Base-by-base conservation (phyloP, 2,329 filamentous ascomycete species). In the Xylariales sp. region DNA sequence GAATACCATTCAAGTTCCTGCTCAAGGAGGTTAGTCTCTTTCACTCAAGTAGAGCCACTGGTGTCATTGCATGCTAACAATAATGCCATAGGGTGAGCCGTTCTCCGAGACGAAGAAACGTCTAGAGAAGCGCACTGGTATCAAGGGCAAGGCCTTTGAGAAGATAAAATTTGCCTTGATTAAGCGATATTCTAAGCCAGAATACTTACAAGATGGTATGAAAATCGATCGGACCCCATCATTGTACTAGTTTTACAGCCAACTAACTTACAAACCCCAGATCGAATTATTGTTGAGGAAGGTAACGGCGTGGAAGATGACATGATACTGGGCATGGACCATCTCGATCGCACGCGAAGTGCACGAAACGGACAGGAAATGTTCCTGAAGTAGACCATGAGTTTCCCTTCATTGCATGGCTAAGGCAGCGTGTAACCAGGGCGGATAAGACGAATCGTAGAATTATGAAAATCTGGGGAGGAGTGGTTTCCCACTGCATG, bases 111-210 rank as follows among this genome's bases (percentile, higher is more conserved):
- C 90, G 29, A 96, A 91, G 68, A 88, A 95, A 65, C 81, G 93
- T n/a, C 70, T 98, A 4, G 90, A 93, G 51, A 91, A 90, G 62
- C 77, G 91, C 42, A 95, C 88, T 1, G 90, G 90, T 18, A 83
- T 98, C 66, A 96, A 96, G 65, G 94, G 93, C 61, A 98, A 98
- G 72, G 88, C 88, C 48, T 90, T 98, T 50, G 91, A 98, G 63
- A 97, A 97, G 72, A 93, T 98, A 63, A 96, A 94, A 63, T 96
- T 98, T 69, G 86, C 89, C 6, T 65, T 95, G 21, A 76, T 96
- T 36, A 72, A 81, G 59, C 73, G 85, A 58, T 74, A 79, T 36
- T 70, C 71, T 27, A 88, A 85, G 55, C 85, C 89, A 18, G 76
- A 80, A 42, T 94, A 94, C 65, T 70, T 98, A 32, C 81, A 84